phyloP scores from a whole-genome alignment of 495 filamentous ascomycete species.

The Tuber umbilicatum region DNA sequence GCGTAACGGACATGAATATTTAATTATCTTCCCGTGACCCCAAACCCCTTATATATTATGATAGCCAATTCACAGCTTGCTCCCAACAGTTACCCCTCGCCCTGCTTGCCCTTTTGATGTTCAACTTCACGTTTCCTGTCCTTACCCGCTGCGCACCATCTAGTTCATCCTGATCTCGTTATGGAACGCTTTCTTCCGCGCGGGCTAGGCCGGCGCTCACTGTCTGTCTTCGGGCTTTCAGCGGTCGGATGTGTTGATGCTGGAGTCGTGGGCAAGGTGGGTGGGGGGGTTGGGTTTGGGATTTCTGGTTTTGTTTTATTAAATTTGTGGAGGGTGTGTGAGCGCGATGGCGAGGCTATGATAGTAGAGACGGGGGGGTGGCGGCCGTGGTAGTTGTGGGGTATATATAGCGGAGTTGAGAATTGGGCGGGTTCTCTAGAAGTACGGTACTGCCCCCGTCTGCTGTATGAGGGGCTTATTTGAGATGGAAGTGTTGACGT shows the following conservation, averaged over 20 bases:
- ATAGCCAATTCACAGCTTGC: not conserved
- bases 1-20: not conserved
- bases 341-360: not conserved
- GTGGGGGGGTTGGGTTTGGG: not conserved
- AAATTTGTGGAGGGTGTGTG: not conserved
- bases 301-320: not conserved
- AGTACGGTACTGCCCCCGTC: not conserved
- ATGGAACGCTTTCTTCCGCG: not conserved
- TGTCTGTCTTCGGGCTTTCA: not conserved
- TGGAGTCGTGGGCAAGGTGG: not conserved
- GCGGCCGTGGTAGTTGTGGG: not conserved
- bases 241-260: not conserved
- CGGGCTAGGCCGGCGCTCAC: too few relatives aligned
- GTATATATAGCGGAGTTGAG: not conserved
- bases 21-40: not conserved
- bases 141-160: constrained; percentile 3
- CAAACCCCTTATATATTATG: not conserved
- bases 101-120: not conserved
- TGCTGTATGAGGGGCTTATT: not conserved
- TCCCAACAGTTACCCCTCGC: not conserved
- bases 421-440: not conserved
- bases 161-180: constrained; percentile 9
- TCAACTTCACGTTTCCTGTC: not conserved
- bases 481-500: not conserved
- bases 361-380: not conserved